Conservation (phyloP, 2,329 filamentous ascomycete genomes). For the Karstenula rhodostoma region DNA sequence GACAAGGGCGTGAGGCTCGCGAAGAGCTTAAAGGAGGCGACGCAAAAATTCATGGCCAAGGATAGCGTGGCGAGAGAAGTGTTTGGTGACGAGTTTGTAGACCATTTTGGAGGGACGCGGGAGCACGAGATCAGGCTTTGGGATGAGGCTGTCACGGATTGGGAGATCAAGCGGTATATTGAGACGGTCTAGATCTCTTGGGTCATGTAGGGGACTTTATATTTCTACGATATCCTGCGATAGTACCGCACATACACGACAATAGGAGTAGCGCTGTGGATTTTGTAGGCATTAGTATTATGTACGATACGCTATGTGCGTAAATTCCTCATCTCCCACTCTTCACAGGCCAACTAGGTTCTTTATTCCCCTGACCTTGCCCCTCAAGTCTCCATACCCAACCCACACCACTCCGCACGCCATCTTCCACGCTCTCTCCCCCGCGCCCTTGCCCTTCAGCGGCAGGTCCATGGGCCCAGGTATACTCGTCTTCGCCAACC, state of each 20-base stretch:
- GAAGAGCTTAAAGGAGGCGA: slow-evolving; percentile 86
- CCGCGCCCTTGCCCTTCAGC: slow-evolving; percentile 56
- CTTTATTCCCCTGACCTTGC: slow-evolving; percentile 52
- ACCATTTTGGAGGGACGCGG: slow-evolving; percentile 91
- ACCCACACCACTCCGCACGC: slow-evolving; percentile 58
- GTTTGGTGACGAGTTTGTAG: slow-evolving; percentile 93
- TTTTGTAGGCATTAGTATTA: slow-evolving; percentile 8
- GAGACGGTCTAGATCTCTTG: slow-evolving; percentile 39
- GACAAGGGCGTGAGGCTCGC: slow-evolving; percentile 82
- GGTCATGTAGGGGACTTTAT: not conserved
- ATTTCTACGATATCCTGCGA: slow-evolving; percentile 14
- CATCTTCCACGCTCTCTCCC: slow-evolving; percentile 51
- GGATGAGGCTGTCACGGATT: slow-evolving; percentile 97
- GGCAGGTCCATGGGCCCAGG: slow-evolving; percentile 84
- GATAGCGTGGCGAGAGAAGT: slow-evolving; percentile 92
- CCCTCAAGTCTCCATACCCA: slow-evolving; percentile 55
- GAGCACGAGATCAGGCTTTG: slow-evolving; percentile 90
- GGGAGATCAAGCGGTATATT: slow-evolving; percentile 67
- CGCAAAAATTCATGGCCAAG: slow-evolving; percentile 75
- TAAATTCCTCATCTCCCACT: not conserved
- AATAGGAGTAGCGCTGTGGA: not conserved
- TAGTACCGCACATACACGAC: not conserved
- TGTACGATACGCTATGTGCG: slow-evolving; percentile 1
- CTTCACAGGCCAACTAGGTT: slow-evolving; percentile 45
- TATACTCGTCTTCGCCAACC: slow-evolving; percentile 73